phyloP scores from a whole-genome alignment of 208 protist species.

The Leishmania gerbilli region DNA sequence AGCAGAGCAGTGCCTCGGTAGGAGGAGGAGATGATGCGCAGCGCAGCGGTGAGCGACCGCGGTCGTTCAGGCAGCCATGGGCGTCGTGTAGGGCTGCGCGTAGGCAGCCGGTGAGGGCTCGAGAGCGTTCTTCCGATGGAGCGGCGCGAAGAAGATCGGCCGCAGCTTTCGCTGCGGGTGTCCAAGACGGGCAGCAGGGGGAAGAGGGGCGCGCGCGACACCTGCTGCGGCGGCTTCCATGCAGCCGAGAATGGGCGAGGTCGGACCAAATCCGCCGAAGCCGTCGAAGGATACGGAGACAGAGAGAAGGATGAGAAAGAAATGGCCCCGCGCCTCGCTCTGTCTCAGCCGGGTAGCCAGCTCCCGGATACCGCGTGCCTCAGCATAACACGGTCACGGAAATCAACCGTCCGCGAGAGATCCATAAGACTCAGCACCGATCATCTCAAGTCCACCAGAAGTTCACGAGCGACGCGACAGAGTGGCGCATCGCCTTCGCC shows the following conservation, averaged over 20 bases:
- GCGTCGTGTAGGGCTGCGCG: not conserved
- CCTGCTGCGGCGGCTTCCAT: not conserved
- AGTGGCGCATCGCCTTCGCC: conserved; percentile 60
- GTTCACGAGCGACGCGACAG: conserved; percentile 47
- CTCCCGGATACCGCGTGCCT: not conserved
- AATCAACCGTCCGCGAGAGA: not conserved
- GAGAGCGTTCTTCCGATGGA: not conserved
- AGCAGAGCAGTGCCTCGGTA: not conserved
- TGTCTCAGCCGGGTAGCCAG: not conserved
- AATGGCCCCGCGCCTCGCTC: not conserved
- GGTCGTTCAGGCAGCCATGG: not conserved
- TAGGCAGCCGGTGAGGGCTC: not conserved
- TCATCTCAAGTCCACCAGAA: conserved; percentile 42
- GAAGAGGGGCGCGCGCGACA: not conserved
- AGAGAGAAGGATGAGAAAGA: too few species aligned
- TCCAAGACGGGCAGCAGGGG: not conserved
- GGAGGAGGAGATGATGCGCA: not conserved
- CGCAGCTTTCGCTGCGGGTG: not conserved
- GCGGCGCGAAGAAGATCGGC: not conserved
- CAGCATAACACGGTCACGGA: not conserved
- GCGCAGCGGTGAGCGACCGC: not conserved
- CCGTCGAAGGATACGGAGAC: not conserved
- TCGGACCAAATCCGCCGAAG: not conserved
- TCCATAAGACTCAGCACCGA: not conserved
- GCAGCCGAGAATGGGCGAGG: not conserved